Base-by-base conservation (phyloP, 352 stramenopile species). In the Bremia lactucae region DNA sequence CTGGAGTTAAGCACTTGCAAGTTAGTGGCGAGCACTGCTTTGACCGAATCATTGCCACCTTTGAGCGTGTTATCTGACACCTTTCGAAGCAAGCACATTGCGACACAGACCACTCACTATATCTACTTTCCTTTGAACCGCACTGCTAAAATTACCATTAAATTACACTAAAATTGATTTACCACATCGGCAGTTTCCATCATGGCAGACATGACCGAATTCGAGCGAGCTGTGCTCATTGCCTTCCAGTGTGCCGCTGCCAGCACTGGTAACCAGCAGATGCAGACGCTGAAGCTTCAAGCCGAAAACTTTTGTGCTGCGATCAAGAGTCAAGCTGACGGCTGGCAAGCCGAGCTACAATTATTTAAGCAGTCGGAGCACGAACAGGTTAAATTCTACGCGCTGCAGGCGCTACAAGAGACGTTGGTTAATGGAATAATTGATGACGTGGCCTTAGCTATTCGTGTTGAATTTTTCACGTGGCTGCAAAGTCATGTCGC, bases 321-420 rank as follows among this genome's bases (percentile, higher is more conserved):
- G 2, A 59, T 85, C 42, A 87, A 88, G 48, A 52, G 42, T 29
- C 69, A 59, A 36, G 11, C 43, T 5, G 49, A 67, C 23, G 68
- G 72, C 42, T 88, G 75, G 72, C 62, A 46, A 1, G 49, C 60
- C n/a, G 76, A 74, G 36, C 49, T 91, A 19, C 57, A 82, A 56
- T 69, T 91, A 16, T 88, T 91, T 36, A 52, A 78, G 36, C 58
- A 52, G 22, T 83, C 75, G 11, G 39, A 64, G 34, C 68, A 87
- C 46, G 57, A 86, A 24, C 65, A 91, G 29, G 75, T 83, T 62
- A 86, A 88, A 58, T 91, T 91, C 46, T 91, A 81, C 55, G 69
- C 75, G 7, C 52, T 91, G 7, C 79, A 91, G 59, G 69, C 72
- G 22, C 57, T 91, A 1, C 79, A 87, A 58, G 68, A 86, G 42